Percentiles rank a stretch among this genome's conserved stretches.
These are phyloP conservation scores for Lecanicillium sp. DNA, from an alignment of 2,329 filamentous ascomycete genomes.

Conservation along the genomic window DNA sequence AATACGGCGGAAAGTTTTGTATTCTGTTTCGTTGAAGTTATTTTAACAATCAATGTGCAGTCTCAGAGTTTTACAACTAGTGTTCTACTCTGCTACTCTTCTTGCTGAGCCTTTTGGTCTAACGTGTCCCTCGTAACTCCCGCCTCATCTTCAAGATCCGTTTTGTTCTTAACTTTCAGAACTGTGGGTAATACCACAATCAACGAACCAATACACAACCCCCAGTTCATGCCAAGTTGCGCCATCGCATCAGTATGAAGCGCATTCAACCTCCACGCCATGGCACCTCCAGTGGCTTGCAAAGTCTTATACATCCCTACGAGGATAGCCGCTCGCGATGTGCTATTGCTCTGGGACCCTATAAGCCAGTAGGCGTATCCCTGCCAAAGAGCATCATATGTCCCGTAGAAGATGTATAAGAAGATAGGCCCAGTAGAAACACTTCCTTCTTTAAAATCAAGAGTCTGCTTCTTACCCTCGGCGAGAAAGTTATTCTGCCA, in stretches of 20 bases:
- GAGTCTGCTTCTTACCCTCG: constrained; percentile 29
- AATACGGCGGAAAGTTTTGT: no score
- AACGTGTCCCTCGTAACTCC: constrained; percentile 6
- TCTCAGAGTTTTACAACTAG: no score
- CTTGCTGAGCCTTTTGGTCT: no score
- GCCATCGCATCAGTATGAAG: constrained; percentile 25
- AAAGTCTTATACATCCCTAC: constrained; percentile 39
- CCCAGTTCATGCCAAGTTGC: constrained; percentile 38
- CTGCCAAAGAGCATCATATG: constrained; percentile 61
- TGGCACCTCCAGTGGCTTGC: constrained; percentile 32
- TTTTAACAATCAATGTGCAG: no score
- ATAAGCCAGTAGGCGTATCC: constrained; percentile 56
- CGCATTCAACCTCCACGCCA: constrained; percentile 37
- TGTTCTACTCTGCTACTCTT: no score
- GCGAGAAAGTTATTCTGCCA: constrained; percentile 38
- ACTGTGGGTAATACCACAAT: constrained; percentile 33
- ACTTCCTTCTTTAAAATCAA: constrained; percentile 37
- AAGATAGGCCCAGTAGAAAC: constrained; percentile 56
- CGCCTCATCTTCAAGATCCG: constrained; percentile 16
- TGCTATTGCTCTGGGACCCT: constrained; percentile 33
- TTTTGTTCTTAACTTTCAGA: constrained; percentile 24
- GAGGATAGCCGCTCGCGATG: constrained; percentile 30
- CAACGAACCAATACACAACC: constrained; percentile 33
- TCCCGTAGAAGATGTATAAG: constrained; percentile 63
- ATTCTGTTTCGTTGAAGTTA: no score